Evolutionary conservation across 495 filamentous ascomycete species (phyloP), one percentile per base, ranked within the genome.

Genomic region (Penicillium chermesinum): DNA sequence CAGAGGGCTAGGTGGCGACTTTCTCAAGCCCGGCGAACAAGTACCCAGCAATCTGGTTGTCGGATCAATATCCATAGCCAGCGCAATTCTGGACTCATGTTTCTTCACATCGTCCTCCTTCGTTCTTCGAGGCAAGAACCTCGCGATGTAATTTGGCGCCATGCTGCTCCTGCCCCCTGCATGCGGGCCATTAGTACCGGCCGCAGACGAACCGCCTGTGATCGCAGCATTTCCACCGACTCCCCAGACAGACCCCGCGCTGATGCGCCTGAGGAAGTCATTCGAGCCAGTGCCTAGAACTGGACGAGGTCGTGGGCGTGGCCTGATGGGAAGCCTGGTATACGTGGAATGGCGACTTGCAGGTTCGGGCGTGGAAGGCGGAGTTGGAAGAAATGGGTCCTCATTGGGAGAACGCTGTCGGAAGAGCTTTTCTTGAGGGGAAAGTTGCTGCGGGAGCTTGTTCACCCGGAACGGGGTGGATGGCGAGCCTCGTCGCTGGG

Each of bases 51-150:
- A 69, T 54, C 79, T 76, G 44, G 69, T 67, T 22, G 77, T 69
- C 43, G 78, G 81, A 58, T 97, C 86, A 48, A 97, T 74, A n/a
- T 87, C 84, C 14, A 96, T 75, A 3, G 93, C 93, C 30, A 86
- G 66, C 7, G 94, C 93, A 32, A 97, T 58, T 14, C 93, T 81
- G 30, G 78, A 78, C 54, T 89, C 82, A 56, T 94, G 85, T 38
- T 76, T 82, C 39, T 85, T 81, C 21, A 70, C 55, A 37, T 89
- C 79, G 18, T 84, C 77, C 30, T 77, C 72, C 7, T 71, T 69
- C 18, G 76, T 71, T n/a, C 66, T 63, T 35, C 69, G 64, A 2
- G 74, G 73, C 15, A 84, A 66, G 50, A 93, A 93, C 17, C 77
- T 72, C 33, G 86, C 87, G 2, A 76, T 77, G 57, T 86, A 89